Evolutionary conservation across 345 rosid species (phyloP), one percentile per base, ranked within the genome.

Genomic region (Aquilaria malaccensis): DNA sequence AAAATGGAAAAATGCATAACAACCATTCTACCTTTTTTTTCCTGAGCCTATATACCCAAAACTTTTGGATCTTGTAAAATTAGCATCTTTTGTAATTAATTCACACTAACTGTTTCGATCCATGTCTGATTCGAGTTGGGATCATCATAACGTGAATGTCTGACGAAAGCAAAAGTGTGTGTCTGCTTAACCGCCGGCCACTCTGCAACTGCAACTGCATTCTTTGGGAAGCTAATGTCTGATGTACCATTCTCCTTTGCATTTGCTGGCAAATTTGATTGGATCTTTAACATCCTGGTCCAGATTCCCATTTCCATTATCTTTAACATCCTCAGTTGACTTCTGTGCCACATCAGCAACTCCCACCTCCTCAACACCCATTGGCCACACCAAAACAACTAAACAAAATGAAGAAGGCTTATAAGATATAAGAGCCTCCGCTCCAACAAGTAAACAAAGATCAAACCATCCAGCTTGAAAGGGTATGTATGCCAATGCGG

Each of bases 321-420:
- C 55, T 52, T 57, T 73, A 30, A 74, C 79, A 7, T 64, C 77
- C 56, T 76, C 83, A 10, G 65, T 37, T 11, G 95, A 77, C 61
- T 74, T 79, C 31, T 79, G 82, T 37, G 77, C 88, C 80, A 76
- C 79, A 77, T 87, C 98, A 60, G 84, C 77, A 60, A 83, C 77
- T 67, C 83, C 88, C 63, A 76, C 80, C 66, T 82, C 89, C 80
- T 91, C 98, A 52, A 86, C 86, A 45, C 87, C 89, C 98, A 92
- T 92, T 57, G 62, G 65, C 66, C 73, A 63, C 58, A 54, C 61
- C 63, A 69, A 56, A 62, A 58, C 13, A 63, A 45, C 66, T 65
- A 52, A 52, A 63, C 22, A 43, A 53, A 77, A 62, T 53, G 22
- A 37, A 37, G 43, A 37, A 4, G 5, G 43, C 43, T 9, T 22